Evolutionary conservation across 1,284 basidiomycete genomes (phyloP).

Genomic region (Ustilago xerochloae): DNA sequence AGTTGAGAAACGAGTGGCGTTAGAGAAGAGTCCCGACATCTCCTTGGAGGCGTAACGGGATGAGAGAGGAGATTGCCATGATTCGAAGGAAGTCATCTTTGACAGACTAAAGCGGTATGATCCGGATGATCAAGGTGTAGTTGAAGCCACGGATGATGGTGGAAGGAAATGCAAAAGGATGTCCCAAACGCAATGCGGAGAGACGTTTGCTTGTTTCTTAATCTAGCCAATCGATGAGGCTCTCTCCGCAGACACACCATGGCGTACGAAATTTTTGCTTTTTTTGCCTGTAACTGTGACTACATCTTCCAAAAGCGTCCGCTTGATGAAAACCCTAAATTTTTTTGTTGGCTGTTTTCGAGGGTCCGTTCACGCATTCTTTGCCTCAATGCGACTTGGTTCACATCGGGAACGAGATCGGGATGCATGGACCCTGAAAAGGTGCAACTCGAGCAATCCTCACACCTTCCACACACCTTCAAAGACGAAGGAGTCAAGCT

Average conservation of each 20-base stretch:
- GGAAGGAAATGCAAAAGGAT: neutral
- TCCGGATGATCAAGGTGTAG: neutral
- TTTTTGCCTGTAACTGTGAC: too few relatives aligned
- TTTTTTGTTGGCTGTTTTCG: neutral
- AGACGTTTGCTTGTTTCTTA: neutral
- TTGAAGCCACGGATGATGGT: neutral
- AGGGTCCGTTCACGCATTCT: neutral
- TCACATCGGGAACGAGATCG: constrained; percentile 8
- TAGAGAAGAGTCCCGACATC: constrained; percentile 95
- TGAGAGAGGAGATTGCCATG: constrained; percentile 66
- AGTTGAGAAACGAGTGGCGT: constrained; percentile 91
- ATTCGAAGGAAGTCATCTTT: constrained; percentile 51
- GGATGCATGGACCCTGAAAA: constrained; percentile 25
- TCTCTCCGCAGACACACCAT: constrained; percentile 1
- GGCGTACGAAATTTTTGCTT: constrained; percentile 14
- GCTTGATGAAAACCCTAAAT: neutral
- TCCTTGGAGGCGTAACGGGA: constrained; percentile 96
- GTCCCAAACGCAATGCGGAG: constrained; percentile 12
- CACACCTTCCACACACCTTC: too few relatives aligned
- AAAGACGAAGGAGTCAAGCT: too few relatives aligned
- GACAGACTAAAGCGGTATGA: neutral
- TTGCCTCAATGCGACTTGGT: neutral
- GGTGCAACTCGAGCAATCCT: neutral
- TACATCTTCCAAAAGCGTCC: neutral
- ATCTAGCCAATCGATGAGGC: constrained; percentile 2